These are phyloP conservation scores for Dittrichia graveolens DNA, from an alignment of 129 eudicot species.

Conservation along the genomic window DNA sequence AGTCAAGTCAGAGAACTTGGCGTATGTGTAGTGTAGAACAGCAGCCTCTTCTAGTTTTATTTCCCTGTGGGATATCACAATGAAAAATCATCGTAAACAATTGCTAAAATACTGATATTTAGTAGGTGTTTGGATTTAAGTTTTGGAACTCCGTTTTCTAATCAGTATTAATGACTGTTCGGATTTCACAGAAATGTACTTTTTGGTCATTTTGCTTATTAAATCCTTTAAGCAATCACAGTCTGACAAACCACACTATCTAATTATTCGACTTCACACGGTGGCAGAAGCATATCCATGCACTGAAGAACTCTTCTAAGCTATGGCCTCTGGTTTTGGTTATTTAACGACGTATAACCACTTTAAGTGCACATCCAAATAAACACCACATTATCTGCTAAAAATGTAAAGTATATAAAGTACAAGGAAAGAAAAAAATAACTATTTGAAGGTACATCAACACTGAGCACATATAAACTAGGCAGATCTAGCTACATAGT, in stretches of 20 bases:
- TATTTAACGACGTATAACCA: background rate
- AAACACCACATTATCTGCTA: background rate
- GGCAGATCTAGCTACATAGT: background rate
- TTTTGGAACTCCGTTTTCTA: background rate
- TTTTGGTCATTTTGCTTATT: background rate
- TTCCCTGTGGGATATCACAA: slow-evolving; percentile 56
- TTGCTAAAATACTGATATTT: background rate
- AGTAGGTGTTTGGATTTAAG: background rate
- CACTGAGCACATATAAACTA: slow-evolving; percentile 7
- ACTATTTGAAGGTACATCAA: slow-evolving; percentile 7
- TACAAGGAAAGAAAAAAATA: background rate
- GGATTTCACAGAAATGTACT: background rate
- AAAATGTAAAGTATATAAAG: slow-evolving; percentile 8
- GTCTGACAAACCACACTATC: background rate
- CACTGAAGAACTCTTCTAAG: no score
- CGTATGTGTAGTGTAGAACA: slow-evolving; percentile 83
- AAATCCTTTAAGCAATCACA: background rate
- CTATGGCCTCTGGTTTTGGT: background rate
- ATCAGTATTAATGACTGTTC: no score
- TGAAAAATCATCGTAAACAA: background rate
- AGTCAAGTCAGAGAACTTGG: slow-evolving; percentile 91
- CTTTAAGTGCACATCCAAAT: background rate
- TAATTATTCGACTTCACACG: background rate
- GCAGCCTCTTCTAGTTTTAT: slow-evolving; percentile 95
- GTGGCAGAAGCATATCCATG: background rate